Base-by-base conservation (phyloP, 192 early-diverging fungal genomes). In the Umbelopsis isabellina region DNA sequence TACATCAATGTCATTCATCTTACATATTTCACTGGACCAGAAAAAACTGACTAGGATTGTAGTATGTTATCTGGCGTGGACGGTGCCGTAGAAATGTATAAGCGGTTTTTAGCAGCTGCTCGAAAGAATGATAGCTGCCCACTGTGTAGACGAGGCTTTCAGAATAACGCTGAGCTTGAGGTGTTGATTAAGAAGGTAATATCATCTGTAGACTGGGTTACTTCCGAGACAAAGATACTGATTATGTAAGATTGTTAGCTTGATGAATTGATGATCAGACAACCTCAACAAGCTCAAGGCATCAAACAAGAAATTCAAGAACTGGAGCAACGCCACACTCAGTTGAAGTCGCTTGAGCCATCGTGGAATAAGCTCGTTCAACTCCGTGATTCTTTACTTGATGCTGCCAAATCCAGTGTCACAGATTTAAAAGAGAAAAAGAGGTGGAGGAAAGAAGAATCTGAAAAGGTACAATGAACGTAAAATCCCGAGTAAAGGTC, bases 81-180 rank as follows among this genome's bases (percentile, higher is more conserved):
- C 25, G 55, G 55, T 35, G 55, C 55, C 33, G 16, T 61, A 18
- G 55, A 61, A n/a, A 61, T 61, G 55, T 61, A 61, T 25, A 61
- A 61, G 55, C 25, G 55, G 16, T 61, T 61, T 33, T 61, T 61
- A 16, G 55, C 55, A 15, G 55, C 55, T 27, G 55, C 55, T 18
- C 27, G 33, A 5, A 61, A 61, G 30, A 61, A 80, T 46, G 85
- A 91, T 41, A 75, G 83, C 25, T 98, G 97, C 65, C 93, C 95
- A 11, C 82, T 98, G 7, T 98, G 97, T 75, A 77, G 77, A 16
- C 88, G 93, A n/a, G 80, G 79, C 0, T 97, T 96, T 79, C 77
- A 76, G n/a, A 69, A 67, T 45, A 75, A 84, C 13, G 66, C 79
- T 9, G 92, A 89, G 49, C 50, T 79, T 22, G 70, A 81, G 21